A percentile compares a stretch with the other conserved stretches of the same genome.
Evolutionary conservation across 768 basidiomycete species (phyloP).

Genomic region (Clavaria fumosa): DNA sequence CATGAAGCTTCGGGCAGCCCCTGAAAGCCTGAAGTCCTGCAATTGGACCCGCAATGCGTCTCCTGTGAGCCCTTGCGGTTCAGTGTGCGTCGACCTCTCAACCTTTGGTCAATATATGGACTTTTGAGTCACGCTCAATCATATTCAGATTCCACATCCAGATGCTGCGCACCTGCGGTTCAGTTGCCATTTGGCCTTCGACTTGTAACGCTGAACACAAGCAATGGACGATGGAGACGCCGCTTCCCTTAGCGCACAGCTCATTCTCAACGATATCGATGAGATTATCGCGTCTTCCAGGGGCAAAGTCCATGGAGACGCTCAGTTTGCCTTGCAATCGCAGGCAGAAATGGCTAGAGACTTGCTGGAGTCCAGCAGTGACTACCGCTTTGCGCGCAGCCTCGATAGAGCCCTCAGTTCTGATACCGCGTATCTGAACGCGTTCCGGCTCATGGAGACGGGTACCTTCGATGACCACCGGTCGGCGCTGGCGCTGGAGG

Average conservation of each 20-base stretch:
- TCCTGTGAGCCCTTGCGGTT: no score
- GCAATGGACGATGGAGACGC: no score
- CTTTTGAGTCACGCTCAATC: no score
- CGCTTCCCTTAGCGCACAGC: constrained; percentile 27
- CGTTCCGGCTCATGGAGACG: constrained; percentile 19
- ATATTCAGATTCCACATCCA: no score
- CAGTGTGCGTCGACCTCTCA: no score
- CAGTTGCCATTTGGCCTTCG: no score
- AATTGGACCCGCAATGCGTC: no score
- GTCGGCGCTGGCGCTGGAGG: constrained; percentile 24
- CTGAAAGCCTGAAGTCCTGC: no score
- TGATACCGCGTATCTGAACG: constrained; percentile 20
- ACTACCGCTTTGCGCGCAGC: constrained; percentile 27
- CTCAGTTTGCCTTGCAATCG: constrained; percentile 28
- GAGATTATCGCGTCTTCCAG: constrained; percentile 21
- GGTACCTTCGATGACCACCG: constrained; percentile 27
- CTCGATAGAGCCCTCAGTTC: constrained; percentile 25
- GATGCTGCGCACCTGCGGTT: no score
- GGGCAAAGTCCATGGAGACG: constrained; percentile 28
- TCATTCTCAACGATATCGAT: constrained; percentile 27
- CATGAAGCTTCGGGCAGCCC: no score
- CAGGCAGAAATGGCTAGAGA: constrained; percentile 23
- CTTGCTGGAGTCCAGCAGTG: constrained; percentile 19
- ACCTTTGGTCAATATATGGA: no score
- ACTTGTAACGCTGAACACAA: no score